phyloP scores from a whole-genome alignment of 1,284 basidiomycete genomes.

The Apiotrichum domesticum region DNA sequence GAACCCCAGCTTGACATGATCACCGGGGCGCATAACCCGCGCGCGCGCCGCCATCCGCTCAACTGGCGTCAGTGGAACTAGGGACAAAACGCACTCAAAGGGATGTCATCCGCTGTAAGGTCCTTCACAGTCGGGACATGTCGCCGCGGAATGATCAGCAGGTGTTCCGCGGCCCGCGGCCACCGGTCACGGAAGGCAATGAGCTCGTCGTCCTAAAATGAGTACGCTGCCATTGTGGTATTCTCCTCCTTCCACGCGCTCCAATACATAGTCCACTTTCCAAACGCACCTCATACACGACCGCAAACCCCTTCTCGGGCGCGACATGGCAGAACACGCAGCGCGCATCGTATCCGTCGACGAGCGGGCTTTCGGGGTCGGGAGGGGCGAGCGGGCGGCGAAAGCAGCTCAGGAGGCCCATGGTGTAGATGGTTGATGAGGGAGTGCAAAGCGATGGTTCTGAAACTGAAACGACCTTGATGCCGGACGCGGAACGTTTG shows the following conservation, averaged over 20 bases:
- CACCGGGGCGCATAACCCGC: conserved; percentile 41
- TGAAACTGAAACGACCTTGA: too few species aligned
- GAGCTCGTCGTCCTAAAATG: conserved; percentile 53
- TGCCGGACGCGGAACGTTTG: too few species aligned
- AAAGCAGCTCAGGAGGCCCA: conserved; percentile 12
- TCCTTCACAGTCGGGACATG: conserved; percentile 58
- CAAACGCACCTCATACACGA: conserved; percentile 56
- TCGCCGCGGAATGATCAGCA: conserved; percentile 59
- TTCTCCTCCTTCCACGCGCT: too few species aligned
- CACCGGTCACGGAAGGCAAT: conserved; percentile 60
- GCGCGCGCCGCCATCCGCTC: conserved; percentile 60
- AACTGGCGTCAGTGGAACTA: conserved; percentile 48
- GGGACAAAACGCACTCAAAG: conserved; percentile 49
- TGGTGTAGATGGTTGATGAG: not conserved
- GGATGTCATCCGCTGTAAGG: conserved; percentile 50
- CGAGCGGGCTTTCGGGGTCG: not conserved
- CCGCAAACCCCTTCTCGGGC: conserved; percentile 55
- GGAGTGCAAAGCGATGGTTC: too few species aligned
- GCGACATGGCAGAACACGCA: conserved; percentile 59
- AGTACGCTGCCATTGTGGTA: not conserved
- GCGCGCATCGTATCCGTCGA: conserved; percentile 8
- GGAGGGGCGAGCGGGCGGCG: not conserved
- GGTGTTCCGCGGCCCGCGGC: conserved; percentile 58
- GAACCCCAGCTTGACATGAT: conserved; percentile 59
- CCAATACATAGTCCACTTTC: too few species aligned